phyloP scores from a whole-genome alignment of 306 rosid species.

The peach (Prunus persica) region DNA sequence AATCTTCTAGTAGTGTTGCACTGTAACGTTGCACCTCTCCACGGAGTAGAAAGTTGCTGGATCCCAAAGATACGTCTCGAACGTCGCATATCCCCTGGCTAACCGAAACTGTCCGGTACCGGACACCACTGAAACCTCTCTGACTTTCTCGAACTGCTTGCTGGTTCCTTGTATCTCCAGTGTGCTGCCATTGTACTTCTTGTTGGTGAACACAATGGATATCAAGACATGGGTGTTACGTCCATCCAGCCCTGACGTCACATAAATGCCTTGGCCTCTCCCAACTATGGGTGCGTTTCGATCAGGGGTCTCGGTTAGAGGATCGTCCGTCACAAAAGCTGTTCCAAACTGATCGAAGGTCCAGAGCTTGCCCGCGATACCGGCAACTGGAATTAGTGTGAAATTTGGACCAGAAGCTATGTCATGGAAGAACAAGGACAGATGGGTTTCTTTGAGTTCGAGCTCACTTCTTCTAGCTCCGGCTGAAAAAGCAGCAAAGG shows the following conservation, averaged over 20 bases:
- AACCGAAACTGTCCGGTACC: conserved; percentile 30
- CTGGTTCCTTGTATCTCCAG: conserved; percentile 27
- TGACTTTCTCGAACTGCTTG: conserved; percentile 2
- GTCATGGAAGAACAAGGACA: conserved; percentile 24
- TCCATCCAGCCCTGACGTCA: conserved; percentile 20
- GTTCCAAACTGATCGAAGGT: conserved; percentile 25
- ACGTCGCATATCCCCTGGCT: conserved; percentile 19
- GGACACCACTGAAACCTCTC: conserved; percentile 23
- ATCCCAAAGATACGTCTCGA: conserved; percentile 12
- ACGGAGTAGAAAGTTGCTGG: conserved; percentile 1
- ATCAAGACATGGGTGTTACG: not conserved
- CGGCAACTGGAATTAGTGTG: conserved; percentile 13
- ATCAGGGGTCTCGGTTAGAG: conserved; percentile 14
- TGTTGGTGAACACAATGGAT: conserved; percentile 29
- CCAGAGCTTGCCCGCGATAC: conserved; percentile 16
- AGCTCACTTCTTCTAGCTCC: not conserved
- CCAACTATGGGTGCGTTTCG: conserved; percentile 8
- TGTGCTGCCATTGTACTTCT: conserved; percentile 26
- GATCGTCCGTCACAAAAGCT: conserved; percentile 11
- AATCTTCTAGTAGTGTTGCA: conserved; percentile 13
- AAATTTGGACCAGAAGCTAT: conserved; percentile 12
- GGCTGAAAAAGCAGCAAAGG: not conserved
- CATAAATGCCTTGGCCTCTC: conserved; percentile 19
- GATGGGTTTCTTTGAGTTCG: conserved; percentile 17
- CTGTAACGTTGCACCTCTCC: conserved; percentile 17